These are phyloP conservation scores for Hsuehochloa calcarea DNA, from an alignment of 176 grass and related monocot genomes.

Conservation along the genomic window DNA sequence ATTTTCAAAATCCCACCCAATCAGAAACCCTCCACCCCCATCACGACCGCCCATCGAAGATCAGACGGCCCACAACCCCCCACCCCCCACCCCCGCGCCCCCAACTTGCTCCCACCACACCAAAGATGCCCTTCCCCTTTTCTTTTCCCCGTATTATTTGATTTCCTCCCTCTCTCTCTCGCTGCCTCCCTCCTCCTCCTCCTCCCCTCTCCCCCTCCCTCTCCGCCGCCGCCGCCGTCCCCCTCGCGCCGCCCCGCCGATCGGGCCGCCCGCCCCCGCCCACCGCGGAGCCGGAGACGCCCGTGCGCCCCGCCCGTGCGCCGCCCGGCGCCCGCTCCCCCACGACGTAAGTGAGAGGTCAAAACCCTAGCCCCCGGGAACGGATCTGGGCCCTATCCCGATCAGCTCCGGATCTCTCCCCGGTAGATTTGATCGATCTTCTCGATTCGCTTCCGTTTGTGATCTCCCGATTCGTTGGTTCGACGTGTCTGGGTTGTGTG, in stretches of 20 bases:
- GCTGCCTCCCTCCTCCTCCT: not conserved
- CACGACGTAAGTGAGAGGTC: conserved; percentile 25
- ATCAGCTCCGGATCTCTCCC: not conserved
- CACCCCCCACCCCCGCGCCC: not conserved
- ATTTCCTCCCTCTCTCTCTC: conserved; percentile 39
- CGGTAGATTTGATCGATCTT: not conserved
- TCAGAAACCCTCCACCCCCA: not conserved
- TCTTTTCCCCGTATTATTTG: conserved; percentile 43
- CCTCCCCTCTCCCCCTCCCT: not conserved
- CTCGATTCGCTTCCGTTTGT: not conserved
- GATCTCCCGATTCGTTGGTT: not conserved
- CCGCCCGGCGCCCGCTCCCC: not conserved
- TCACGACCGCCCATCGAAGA: not conserved
- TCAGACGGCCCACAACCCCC: not conserved
- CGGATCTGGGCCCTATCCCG: conserved; percentile 22
- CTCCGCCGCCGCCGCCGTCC: conserved; percentile 24
- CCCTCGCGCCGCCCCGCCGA: conserved; percentile 1
- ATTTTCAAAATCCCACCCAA: not conserved
- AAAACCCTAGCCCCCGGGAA: conserved; percentile 35
- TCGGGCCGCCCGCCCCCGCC: not conserved
- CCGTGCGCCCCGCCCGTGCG: not conserved
- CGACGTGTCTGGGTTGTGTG: no score
- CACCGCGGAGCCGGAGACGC: not conserved
- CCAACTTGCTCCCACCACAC: conserved; percentile 16
- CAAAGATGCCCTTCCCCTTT: conserved; percentile 27